A percentile compares a stretch with the other conserved stretches of the same genome.
phyloP scores from a whole-genome alignment of 148 eudicot species.

The Euryodendron excelsum region DNA sequence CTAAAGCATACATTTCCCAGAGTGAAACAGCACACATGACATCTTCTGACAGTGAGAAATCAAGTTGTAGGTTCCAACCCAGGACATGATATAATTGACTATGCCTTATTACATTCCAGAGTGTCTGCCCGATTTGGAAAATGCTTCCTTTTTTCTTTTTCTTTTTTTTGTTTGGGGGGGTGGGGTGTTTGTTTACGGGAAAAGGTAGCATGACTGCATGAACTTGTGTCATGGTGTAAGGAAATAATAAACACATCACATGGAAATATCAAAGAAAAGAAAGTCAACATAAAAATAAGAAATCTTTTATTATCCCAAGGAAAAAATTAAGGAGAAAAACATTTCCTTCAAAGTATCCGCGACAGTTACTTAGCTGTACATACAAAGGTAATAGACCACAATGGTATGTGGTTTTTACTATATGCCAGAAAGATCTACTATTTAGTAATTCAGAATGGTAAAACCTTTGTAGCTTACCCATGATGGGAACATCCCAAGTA shows the following conservation, averaged over 20 bases:
- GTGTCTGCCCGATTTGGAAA: neutral
- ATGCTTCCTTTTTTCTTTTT: neutral
- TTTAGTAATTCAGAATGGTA: neutral
- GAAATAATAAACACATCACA: neutral
- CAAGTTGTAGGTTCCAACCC: neutral
- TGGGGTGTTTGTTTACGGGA: neutral
- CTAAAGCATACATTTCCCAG: neutral
- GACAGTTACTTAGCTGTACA: neutral
- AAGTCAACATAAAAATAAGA: neutral
- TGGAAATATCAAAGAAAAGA: neutral
- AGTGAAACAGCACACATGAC: neutral
- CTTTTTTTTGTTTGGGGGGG: neutral
- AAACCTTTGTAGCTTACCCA: conserved; percentile 46
- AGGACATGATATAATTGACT: too few species aligned
- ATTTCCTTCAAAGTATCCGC: neutral
- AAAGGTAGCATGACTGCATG: neutral
- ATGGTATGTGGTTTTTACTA: neutral
- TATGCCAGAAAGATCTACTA: neutral
- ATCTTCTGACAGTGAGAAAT: neutral
- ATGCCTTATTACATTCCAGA: neutral
- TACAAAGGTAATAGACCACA: neutral
- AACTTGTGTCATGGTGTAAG: neutral
- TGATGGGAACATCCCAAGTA: conserved; percentile 89
- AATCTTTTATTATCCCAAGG: neutral
- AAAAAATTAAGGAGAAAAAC: neutral